A percentile compares a stretch with the other conserved stretches of the same genome.
phyloP scores from a whole-genome alignment of 192 early-diverging fungal species.

The Mortierella hygrophila region DNA sequence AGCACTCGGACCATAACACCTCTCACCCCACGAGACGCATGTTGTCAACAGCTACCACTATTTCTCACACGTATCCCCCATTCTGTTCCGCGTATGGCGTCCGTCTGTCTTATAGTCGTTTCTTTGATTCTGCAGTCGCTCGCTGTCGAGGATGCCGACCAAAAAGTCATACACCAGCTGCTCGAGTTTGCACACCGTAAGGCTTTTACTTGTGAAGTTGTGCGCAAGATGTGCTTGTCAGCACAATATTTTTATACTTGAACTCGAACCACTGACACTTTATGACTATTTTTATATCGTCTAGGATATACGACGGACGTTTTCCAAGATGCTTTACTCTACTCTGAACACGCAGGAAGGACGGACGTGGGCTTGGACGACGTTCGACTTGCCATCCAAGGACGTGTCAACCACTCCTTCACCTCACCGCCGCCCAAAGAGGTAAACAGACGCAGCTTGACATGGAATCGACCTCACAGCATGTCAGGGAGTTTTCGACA shows the following conservation, averaged over 20 bases:
- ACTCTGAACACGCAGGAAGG: conserved; percentile 92
- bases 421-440: conserved; percentile 91
- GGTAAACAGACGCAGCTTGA: conserved; percentile 53
- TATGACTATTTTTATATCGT: neutral
- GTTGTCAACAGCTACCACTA: too few species aligned
- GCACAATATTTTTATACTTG: too few species aligned
- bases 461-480: neutral
- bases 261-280: too few species aligned
- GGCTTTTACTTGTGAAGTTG: conserved; percentile 3
- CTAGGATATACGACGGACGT: conserved; percentile 92
- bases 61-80: neutral
- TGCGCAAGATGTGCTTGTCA: too few species aligned
- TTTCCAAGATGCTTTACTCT: conserved; percentile 90
- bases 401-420: conserved; percentile 91
- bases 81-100: neutral
- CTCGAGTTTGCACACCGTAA: conserved; percentile 93
- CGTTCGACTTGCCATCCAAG: conserved; percentile 93
- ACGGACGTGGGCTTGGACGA: conserved; percentile 85
- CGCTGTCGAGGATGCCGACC: conserved; percentile 91
- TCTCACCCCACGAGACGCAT: too few species aligned
- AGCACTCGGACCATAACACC: too few species aligned
- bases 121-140: conserved; percentile 87
- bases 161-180: conserved; percentile 90
- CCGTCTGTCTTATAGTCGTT: conserved; percentile 67
- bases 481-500: neutral